Evolutionary conservation across 2,329 filamentous ascomycete genomes (phyloP).

Genomic region (Coniochaeta sp.): DNA sequence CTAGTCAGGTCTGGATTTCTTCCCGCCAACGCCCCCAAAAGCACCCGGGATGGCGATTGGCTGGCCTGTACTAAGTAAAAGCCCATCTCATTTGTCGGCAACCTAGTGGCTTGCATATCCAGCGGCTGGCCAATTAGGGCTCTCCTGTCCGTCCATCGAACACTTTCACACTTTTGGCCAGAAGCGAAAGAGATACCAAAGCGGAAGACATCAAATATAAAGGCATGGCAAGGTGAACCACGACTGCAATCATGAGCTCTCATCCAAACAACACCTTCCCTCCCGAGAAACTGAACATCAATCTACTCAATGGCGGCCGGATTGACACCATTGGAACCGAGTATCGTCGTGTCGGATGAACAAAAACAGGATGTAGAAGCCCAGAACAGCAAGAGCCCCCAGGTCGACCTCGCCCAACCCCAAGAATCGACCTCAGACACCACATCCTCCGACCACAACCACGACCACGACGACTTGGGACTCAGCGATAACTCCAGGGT

Average conservation of each 20-base stretch:
- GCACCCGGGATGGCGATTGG: too few species aligned
- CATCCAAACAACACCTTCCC: background rate
- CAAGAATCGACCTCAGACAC: background rate
- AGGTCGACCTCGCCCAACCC: background rate
- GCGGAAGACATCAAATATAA: conserved; percentile 1
- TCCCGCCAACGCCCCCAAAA: too few species aligned
- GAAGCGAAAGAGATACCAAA: too few species aligned
- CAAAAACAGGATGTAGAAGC: conserved; percentile 5
- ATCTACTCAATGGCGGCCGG: conserved; percentile 2
- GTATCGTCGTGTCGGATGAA: conserved; percentile 3
- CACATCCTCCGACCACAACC: background rate
- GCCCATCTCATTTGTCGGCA: too few species aligned
- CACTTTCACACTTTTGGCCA: background rate
- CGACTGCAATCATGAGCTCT: background rate
- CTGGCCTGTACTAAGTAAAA: too few species aligned
- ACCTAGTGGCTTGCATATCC: too few species aligned
- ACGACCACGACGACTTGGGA: conserved; percentile 6
- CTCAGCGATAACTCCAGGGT: conserved; percentile 22
- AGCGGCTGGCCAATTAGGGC: conserved; percentile 7
- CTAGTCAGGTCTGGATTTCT: too few species aligned
- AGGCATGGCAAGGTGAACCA: background rate
- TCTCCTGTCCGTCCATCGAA: conserved; percentile 10
- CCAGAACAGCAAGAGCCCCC: background rate
- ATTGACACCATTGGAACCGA: conserved; percentile 1
- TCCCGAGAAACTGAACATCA: background rate